Percentiles rank a stretch among this genome's conserved stretches.
These are phyloP conservation scores for Rhododendron ovatum DNA, from an alignment of 148 eudicot species.

Conservation along the genomic window DNA sequence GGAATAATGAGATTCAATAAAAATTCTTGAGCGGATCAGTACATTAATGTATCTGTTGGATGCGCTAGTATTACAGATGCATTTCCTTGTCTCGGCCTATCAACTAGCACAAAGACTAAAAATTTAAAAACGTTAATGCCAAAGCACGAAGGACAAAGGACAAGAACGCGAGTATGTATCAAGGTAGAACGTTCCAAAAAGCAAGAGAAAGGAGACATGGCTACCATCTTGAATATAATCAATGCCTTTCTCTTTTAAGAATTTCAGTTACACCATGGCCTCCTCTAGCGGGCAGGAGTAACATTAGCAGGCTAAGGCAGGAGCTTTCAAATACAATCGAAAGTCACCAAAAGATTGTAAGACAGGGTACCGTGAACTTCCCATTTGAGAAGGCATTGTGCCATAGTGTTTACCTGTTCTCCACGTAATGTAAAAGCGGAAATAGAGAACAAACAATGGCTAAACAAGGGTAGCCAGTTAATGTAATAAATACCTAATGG, in stretches of 20 bases:
- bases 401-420: neutral
- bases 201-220: neutral
- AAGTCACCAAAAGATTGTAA: neutral
- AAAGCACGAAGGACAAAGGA: neutral
- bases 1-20: neutral
- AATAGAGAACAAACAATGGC: neutral
- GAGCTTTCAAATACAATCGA: neutral
- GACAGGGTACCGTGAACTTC: too few relatives aligned
- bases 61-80: neutral
- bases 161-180: neutral
- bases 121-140: neutral
- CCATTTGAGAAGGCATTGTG: neutral
- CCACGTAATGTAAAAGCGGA: neutral
- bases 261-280: too few relatives aligned
- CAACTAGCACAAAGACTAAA: neutral
- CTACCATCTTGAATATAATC: neutral
- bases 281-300: too few relatives aligned
- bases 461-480: neutral
- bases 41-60: neutral
- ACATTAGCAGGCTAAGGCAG: too few relatives aligned
- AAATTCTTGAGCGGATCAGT: neutral
- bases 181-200: neutral
- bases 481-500: neutral
- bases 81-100: neutral
- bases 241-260: neutral